phyloP scores from a whole-genome alignment of 139 green algal species.

The Chlamydomonas sp. region DNA sequence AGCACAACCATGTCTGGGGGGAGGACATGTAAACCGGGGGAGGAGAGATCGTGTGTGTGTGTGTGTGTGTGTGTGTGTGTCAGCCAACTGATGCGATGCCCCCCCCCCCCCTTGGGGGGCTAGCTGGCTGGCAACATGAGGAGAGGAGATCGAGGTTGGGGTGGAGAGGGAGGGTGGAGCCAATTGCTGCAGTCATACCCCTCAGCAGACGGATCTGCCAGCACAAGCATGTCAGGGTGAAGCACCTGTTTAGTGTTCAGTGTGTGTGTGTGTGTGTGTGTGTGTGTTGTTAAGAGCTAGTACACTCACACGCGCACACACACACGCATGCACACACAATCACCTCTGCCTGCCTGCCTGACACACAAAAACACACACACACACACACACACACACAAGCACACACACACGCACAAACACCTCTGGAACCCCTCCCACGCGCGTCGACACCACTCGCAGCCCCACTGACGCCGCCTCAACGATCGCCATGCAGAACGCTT shows the following conservation, averaged over 20 bases:
- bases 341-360: too few species aligned
- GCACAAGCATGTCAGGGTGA: slow-evolving; percentile 85
- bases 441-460: slow-evolving; percentile 80
- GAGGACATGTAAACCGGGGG: slow-evolving; percentile 57
- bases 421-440: slow-evolving; percentile 92
- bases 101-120: too few species aligned
- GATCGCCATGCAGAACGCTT: slow-evolving; percentile 97
- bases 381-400: not conserved
- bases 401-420: slow-evolving; percentile 3
- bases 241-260: not conserved
- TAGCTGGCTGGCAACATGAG: too few species aligned
- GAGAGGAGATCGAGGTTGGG: not conserved
- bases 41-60: not conserved
- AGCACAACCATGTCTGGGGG: slow-evolving; percentile 79
- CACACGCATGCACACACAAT: too few species aligned
- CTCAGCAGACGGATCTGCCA: slow-evolving; percentile 66
- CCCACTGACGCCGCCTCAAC: slow-evolving; percentile 84
- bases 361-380: not conserved
- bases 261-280: too few species aligned
- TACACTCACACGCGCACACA: too few species aligned
- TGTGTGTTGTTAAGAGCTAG: too few species aligned
- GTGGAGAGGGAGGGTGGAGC: too few species aligned
- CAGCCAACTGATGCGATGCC: not conserved
- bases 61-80: too few species aligned
- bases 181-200: slow-evolving; percentile 53